Conservation (phyloP, 345 rosid genomes). For the Acer campestre region DNA sequence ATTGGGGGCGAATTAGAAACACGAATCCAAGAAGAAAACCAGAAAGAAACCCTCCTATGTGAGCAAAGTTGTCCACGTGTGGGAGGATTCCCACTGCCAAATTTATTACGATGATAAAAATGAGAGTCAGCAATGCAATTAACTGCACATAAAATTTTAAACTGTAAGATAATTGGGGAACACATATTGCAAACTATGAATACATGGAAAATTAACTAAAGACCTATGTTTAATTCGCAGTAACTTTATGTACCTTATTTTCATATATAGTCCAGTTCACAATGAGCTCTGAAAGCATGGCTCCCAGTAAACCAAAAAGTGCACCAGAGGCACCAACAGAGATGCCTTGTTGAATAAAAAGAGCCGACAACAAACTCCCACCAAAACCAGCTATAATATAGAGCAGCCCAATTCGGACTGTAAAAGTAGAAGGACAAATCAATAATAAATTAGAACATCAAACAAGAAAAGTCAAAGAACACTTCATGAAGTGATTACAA, state of each 20-base stretch:
- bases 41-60: constrained; percentile 85
- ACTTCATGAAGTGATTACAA: neutral
- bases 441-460: constrained; percentile 3
- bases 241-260: constrained; percentile 60
- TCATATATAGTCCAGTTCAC: constrained; percentile 94
- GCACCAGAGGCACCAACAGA: constrained; percentile 99
- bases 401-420: constrained; percentile 85
- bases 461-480: neutral
- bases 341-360: constrained; percentile 74
- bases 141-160: constrained; percentile 52
- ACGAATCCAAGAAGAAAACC: constrained; percentile 98
- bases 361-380: constrained; percentile 85
- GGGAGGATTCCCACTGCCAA: constrained; percentile 88
- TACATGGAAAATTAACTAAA: neutral
- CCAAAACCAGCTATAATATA: constrained; percentile 88
- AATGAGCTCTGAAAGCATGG: constrained; percentile 94
- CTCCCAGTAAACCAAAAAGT: constrained; percentile 91
- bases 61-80: constrained; percentile 97
- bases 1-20: constrained; percentile 84
- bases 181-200: constrained; percentile 4
- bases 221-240: neutral
- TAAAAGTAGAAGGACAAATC: constrained; percentile 15
- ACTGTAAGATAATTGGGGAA: constrained; percentile 21
- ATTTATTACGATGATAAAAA: constrained; percentile 69
- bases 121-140: constrained; percentile 82